These are phyloP conservation scores for Blastomyces parvus DNA, from an alignment of 2,329 filamentous ascomycete species.

Conservation along the genomic window DNA sequence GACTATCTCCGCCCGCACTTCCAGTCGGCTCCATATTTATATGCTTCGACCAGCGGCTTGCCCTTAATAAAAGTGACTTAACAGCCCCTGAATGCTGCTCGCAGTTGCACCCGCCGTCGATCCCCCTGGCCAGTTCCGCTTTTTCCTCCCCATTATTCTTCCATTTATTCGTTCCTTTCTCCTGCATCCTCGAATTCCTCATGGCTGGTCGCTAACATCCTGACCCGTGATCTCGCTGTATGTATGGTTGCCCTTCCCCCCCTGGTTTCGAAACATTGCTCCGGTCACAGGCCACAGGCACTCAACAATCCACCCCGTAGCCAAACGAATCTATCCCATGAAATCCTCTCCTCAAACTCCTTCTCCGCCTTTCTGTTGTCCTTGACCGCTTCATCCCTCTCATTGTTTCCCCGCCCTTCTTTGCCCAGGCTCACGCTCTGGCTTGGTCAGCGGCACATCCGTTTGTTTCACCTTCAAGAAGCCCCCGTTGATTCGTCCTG, in stretches of 20 bases:
- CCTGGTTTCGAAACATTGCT: background rate
- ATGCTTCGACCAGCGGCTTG: too few relatives aligned
- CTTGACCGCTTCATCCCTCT: background rate
- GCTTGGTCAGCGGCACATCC: background rate
- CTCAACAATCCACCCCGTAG: background rate
- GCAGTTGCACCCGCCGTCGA: too few relatives aligned
- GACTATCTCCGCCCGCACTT: too few relatives aligned
- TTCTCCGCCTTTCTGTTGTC: background rate
- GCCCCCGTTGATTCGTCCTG: background rate
- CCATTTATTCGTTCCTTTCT: too few relatives aligned
- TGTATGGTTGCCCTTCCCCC: too few relatives aligned
- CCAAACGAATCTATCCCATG: background rate
- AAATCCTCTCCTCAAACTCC: background rate
- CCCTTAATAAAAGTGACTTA: too few relatives aligned
- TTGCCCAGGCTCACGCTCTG: background rate
- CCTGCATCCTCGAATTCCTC: too few relatives aligned
- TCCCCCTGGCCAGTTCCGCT: too few relatives aligned
- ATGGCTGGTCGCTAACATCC: background rate
- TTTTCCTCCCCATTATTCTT: too few relatives aligned
- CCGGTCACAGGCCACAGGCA: background rate
- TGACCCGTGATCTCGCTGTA: background rate
- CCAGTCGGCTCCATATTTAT: too few relatives aligned
- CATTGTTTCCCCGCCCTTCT: background rate
- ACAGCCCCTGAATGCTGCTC: background rate
- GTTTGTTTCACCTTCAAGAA: background rate